Evolutionary conservation across 345 rosid species (phyloP), one percentile per base, ranked within the genome.

Genomic region (Euclidium syriacum): DNA sequence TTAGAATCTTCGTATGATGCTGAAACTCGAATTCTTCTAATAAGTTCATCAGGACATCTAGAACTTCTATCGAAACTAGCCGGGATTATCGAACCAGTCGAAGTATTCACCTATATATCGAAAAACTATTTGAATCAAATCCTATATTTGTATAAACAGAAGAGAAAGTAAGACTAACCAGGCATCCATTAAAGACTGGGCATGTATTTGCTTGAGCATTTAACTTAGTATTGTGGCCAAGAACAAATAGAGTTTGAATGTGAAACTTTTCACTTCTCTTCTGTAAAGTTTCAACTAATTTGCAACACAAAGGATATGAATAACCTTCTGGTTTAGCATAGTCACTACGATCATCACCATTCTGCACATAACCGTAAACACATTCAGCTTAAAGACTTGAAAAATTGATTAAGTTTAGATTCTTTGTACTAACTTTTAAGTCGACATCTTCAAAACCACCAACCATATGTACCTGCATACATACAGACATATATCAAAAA

Each of bases 31-130:
- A 89, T 75, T 70, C 94, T 78, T 53, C 96, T 65, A 30, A 92
- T 83, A 65, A 84, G 60, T 76, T 89, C 96, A 81, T 92, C 96
- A 0, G 98, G 96, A 59, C 88, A 80, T 75, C 94, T 84, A 26
- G 88, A 82, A 47, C 76, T 63, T 63, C 81, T 69, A 66, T 83
- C 73, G 62, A 89, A 89, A 71, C 80, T 70, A 42, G 96, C 91
- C 7, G 95, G 98, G 30, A 46, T 26, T 30, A 85, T 50, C 11
- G 78, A 69, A 44, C 96, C 95, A 3, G 81, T 73, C 51, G 82
- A 70, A 10, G 85, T 74, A 79, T 89, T 85, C 48, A 89, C 80
- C 98, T n/a, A n/a, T n/a, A n/a, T n/a, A n/a, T n/a, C n/a, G n/a
- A n/a, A n/a, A n/a, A n/a, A n/a, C n/a, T n/a, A n/a, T n/a, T n/a